Evolutionary conservation across 441 rosid genomes (phyloP), one percentile per base, ranked within the genome.

Genomic region (Gossypium schwendimanii): DNA sequence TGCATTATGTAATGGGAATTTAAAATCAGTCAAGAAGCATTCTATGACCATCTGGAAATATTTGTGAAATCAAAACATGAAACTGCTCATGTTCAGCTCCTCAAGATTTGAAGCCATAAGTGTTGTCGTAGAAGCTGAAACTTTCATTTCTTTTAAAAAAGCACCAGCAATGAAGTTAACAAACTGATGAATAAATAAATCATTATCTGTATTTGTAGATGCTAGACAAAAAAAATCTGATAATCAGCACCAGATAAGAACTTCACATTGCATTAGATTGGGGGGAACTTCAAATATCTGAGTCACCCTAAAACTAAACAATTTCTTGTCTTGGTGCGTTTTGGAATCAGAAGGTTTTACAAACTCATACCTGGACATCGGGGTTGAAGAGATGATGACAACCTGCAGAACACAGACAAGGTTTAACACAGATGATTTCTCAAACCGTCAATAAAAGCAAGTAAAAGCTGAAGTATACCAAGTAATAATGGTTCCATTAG

Each of bases 321-420:
- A 36, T 3, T 69, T 36, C 39, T 6, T 50, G 31, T 15, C 12
- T 14, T 50, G 58, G 60, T 2, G 5, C 63, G 15, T 49, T 73
- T 49, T 24, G 33, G 72, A 63, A 71, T 12, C 33, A 23, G 49
- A 61, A 17, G 53, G 45, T 15, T 71, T 3, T 20, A 52, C 11
- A 69, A 73, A 73, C 3, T 50, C 75, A 76, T 76, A 93, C 98
- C 98, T 78, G 97, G 94, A 60, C 97, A 93, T 62, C 84, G 87
- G 10, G 98, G 98, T 80, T 88, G 93, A 55, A 93, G 97, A 72
- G 88, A 86, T 58, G 84, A 78, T 6, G 91, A 89, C 81, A 93
- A 74, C 84, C 98, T 93, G 85, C 77, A 75, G 31, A 41, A 62
- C 63, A 66, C 28, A 71, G 58, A 18, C 14, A 66, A 15, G 60